Conservation (phyloP, 1,284 basidiomycete species). For the Sanghuangporus sanghuang region DNA sequence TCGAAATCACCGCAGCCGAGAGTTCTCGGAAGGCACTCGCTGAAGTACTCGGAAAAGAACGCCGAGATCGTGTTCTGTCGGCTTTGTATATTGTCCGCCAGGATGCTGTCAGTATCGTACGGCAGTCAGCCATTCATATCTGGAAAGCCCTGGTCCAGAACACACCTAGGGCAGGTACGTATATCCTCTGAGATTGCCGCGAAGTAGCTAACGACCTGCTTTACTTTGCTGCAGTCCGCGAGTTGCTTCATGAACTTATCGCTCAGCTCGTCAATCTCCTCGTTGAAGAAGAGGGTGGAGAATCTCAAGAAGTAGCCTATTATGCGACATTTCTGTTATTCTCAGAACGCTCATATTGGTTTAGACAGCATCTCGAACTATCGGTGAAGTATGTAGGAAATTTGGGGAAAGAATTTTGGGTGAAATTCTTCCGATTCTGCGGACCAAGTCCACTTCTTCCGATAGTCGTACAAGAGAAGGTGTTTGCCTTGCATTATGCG, state of each 20-base stretch:
- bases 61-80: slow-evolving; percentile 87
- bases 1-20: slow-evolving; percentile 65
- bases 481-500: slow-evolving; percentile 83
- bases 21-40: slow-evolving; percentile 80
- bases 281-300: slow-evolving; percentile 66
- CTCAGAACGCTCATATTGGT: slow-evolving; percentile 6
- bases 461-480: slow-evolving; percentile 81
- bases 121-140: slow-evolving; percentile 91
- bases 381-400: slow-evolving; percentile 89
- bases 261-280: slow-evolving; percentile 72
- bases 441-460: slow-evolving; percentile 61
- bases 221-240: slow-evolving; percentile 59
- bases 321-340: neutral
- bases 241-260: slow-evolving; percentile 87
- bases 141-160: slow-evolving; percentile 98
- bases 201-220: neutral
- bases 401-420: slow-evolving; percentile 91
- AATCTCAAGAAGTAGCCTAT: slow-evolving; percentile 81
- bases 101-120: slow-evolving; percentile 86
- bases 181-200: neutral
- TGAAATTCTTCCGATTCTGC: slow-evolving; percentile 80
- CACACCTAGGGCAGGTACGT: slow-evolving; percentile 72
- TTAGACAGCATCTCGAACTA: slow-evolving; percentile 82
- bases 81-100: slow-evolving; percentile 93
- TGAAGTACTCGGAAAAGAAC: slow-evolving; percentile 85